Evolutionary conservation across 2,329 filamentous ascomycete genomes (phyloP).

Genomic region (Cordyceps farinosa): DNA sequence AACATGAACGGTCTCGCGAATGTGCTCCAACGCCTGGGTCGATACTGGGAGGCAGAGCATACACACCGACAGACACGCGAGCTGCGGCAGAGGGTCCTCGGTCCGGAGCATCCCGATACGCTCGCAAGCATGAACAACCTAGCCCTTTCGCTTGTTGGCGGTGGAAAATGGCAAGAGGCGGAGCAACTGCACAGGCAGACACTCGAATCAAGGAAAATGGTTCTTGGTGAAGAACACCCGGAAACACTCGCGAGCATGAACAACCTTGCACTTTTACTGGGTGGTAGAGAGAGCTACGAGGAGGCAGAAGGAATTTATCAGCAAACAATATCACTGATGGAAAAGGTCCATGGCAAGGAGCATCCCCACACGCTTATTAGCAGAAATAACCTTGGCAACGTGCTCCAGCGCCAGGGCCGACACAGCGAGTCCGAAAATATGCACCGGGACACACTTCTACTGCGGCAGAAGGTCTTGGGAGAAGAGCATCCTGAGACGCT

Average conservation of each 20-base stretch:
- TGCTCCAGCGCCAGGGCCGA: conserved; percentile 13
- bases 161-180: not conserved
- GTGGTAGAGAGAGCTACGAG: not conserved
- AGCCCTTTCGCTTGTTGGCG: not conserved
- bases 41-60: conserved; percentile 22
- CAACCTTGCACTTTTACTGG: conserved; percentile 22
- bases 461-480: conserved; percentile 15
- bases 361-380: conserved; percentile 19
- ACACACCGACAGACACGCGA: conserved; percentile 19
- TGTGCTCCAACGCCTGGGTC: conserved; percentile 3
- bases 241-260: conserved; percentile 21
- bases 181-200: not conserved
- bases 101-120: conserved; percentile 19
- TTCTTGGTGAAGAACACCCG: conserved; percentile 17
- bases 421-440: conserved; percentile 22
- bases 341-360: conserved; percentile 10
- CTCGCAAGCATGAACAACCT: conserved; percentile 18
- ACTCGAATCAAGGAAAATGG: conserved; percentile 27
- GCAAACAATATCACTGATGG: conserved; percentile 18
- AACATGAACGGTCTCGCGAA: conserved; percentile 20
- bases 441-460: conserved; percentile 15
- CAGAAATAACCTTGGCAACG: conserved; percentile 20
- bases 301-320: conserved; percentile 13
- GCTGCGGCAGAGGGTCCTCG: conserved; percentile 17
- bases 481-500: conserved; percentile 3